Base-by-base conservation (phyloP, 345 rosid species). In the Bruguiera sexangula region DNA sequence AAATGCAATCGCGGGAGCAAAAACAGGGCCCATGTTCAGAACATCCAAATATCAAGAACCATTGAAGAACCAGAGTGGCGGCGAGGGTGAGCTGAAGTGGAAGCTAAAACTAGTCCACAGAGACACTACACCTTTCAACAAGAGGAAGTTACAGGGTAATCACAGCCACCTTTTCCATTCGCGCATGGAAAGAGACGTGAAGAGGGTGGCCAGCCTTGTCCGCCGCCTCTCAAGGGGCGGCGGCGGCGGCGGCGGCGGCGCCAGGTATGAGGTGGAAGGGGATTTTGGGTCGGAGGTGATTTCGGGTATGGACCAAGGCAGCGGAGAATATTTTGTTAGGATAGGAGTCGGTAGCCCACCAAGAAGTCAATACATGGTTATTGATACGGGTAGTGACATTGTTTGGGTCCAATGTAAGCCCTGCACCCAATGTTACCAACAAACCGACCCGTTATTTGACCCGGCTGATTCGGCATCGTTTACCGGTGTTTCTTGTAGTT, bases 331-430 rank as follows among this genome's bases (percentile, higher is more conserved):
- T 66, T 90, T 95, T 53, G 92, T 95, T 0, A 76, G 99, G 67
- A 84, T 95, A 19, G 99, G 97, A 29, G 89, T 95, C 5, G 99
- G 99, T 2, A 88, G 94, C 63, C 99, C 99, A 0, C 86, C 97
- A 0, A 84, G 85, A 70, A 87, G 83, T 69, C 97, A 95, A 62
- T 90, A 86, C 78, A 83, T 95, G 88, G 99, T 92, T 5, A 79
- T 92, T 57, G 99, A 95, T 71, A 88, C 99, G 15, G 99, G 99
- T 1, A 92, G 97, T 37, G 99, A 95, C 67, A 92, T 95, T 59
- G 96, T 95, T 50, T 95, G 99, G 99, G 96, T 95, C 62, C 99
- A 95, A 66, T 95, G 99, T 48, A 88, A 90, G 74, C 99, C 99
- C 65, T 95, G 99, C 61, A 83, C 73, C 64, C 89, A 87, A 67